Conservation (phyloP, 2,329 filamentous ascomycete genomes). For the Nakataea oryzae region DNA sequence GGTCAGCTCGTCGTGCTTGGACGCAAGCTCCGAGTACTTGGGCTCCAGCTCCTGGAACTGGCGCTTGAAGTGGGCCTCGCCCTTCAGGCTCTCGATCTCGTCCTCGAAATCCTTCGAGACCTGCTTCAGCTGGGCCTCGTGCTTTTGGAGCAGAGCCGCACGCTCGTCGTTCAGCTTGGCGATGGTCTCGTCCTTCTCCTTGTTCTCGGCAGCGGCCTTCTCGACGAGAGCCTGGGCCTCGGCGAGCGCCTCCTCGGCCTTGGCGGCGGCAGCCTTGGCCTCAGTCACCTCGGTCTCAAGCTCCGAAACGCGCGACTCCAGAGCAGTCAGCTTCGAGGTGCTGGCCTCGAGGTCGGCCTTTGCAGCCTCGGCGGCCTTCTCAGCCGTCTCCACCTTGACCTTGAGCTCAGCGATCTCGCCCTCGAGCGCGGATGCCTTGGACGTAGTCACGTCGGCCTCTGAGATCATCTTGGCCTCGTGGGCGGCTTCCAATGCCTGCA, state of each 20-base stretch:
- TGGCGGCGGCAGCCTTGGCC: conserved; percentile 29
- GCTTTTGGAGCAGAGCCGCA: conserved; percentile 29
- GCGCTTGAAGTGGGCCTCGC: conserved; percentile 53
- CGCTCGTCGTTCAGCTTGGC: conserved; percentile 39
- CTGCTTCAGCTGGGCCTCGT: conserved; percentile 46
- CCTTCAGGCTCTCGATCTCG: conserved; percentile 54
- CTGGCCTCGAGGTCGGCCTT: conserved; percentile 33
- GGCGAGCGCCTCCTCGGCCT: conserved; percentile 34
- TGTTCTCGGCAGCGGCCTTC: conserved; percentile 32
- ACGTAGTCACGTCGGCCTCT: conserved; percentile 31
- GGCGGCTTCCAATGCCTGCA: conserved; percentile 31
- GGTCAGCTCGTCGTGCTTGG: conserved; percentile 5
- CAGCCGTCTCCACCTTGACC: conserved; percentile 33
- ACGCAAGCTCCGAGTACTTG: conserved; percentile 39
- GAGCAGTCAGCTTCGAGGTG: conserved; percentile 24
- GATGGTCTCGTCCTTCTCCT: conserved; percentile 36
- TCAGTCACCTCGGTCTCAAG: conserved; percentile 35
- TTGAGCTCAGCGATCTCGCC: conserved; percentile 40
- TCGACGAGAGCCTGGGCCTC: conserved; percentile 38
- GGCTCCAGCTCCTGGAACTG: conserved; percentile 51
- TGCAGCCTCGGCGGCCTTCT: conserved; percentile 30
- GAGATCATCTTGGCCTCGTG: conserved; percentile 32
- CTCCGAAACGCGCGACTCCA: conserved; percentile 28
- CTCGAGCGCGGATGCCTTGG: conserved; percentile 39
- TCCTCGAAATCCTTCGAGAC: conserved; percentile 51